Percentiles rank a stretch among this genome's conserved stretches.
Conservation (phyloP, 805 yeast genomes). For the Torulaspora gathmanii region DNA sequence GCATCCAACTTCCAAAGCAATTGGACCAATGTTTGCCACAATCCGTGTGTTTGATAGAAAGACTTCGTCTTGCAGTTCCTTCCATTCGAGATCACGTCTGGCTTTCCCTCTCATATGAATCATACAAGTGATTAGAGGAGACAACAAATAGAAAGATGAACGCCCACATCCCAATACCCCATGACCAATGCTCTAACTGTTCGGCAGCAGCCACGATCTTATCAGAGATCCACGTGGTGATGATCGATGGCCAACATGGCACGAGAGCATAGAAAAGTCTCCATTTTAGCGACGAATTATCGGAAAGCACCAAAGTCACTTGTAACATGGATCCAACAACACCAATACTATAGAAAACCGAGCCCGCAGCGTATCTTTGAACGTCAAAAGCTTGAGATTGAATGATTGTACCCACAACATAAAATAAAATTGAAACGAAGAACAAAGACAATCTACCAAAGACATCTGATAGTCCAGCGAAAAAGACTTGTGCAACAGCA, state of each 20-base stretch:
- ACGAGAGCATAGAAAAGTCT: slow-evolving; percentile 55
- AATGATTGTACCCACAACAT: slow-evolving; percentile 51
- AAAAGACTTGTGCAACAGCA: slow-evolving; percentile 56
- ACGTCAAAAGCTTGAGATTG: slow-evolving; percentile 51
- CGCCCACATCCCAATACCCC: slow-evolving; percentile 61
- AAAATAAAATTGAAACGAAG: slow-evolving; percentile 43
- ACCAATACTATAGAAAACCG: slow-evolving; percentile 45
- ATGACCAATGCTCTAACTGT: slow-evolving; percentile 45
- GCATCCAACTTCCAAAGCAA: slow-evolving; percentile 60
- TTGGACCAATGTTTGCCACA: slow-evolving; percentile 31
- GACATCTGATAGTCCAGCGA: slow-evolving; percentile 51
- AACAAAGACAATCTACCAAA: slow-evolving; percentile 52
- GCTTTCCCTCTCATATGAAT: slow-evolving; percentile 47
- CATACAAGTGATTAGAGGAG: slow-evolving; percentile 46
- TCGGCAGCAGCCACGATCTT: slow-evolving; percentile 41
- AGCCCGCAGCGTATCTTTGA: slow-evolving; percentile 51
- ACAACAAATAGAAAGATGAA: slow-evolving; percentile 49
- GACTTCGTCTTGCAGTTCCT: slow-evolving; percentile 28
- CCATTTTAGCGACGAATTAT: slow-evolving; percentile 60
- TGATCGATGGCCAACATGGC: slow-evolving; percentile 62
- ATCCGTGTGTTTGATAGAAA: slow-evolving; percentile 15
- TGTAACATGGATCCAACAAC: slow-evolving; percentile 54
- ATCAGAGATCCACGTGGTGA: slow-evolving; percentile 70
- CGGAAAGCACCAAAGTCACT: slow-evolving; percentile 53
- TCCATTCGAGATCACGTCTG: slow-evolving; percentile 37